These are phyloP conservation scores for Penicillium sp. DNA, from an alignment of 2,329 filamentous ascomycete species.

Conservation along the genomic window DNA sequence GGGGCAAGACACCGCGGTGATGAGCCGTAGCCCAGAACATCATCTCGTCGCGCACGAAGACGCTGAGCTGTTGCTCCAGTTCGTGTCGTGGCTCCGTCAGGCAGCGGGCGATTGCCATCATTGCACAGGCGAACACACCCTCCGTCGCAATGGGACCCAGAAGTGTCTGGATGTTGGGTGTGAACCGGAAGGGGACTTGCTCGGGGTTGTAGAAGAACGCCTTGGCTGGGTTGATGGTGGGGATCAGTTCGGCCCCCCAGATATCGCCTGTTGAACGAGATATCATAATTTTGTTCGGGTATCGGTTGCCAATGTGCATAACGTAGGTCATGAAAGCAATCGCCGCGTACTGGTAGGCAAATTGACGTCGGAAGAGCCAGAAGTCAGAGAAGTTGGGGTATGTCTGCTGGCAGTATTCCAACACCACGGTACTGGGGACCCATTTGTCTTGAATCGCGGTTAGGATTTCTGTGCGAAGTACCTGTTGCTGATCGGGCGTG, in stretches of 20 bases:
- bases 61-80: slow-evolving; percentile 88
- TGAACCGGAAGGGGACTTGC: slow-evolving; percentile 93
- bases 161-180: slow-evolving; percentile 90
- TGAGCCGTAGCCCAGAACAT: slow-evolving; percentile 90
- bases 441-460: slow-evolving; percentile 91
- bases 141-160: slow-evolving; percentile 96
- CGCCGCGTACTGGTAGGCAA: slow-evolving; percentile 91
- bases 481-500: slow-evolving; percentile 65
- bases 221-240: slow-evolving; percentile 78
- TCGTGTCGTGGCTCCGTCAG: slow-evolving; percentile 79
- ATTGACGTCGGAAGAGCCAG: slow-evolving; percentile 97
- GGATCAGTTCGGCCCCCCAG: slow-evolving; percentile 93
- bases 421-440: slow-evolving; percentile 76
- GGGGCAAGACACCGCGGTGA: slow-evolving; percentile 64
- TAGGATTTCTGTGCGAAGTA: slow-evolving; percentile 85
- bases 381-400: slow-evolving; percentile 92
- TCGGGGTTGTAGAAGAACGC: slow-evolving; percentile 94
- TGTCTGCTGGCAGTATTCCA: slow-evolving; percentile 84
- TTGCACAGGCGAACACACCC: slow-evolving; percentile 88
- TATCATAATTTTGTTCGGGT: slow-evolving; percentile 93
- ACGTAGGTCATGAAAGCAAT: slow-evolving; percentile 99
- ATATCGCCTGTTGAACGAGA: slow-evolving; percentile 84
- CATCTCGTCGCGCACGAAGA: slow-evolving; percentile 98
- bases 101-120: slow-evolving; percentile 96
- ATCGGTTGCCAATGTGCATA: slow-evolving; percentile 93